A percentile compares a stretch with the other conserved stretches of the same genome.
Conservation (phyloP, 306 rosid genomes). For the Senna tora region DNA sequence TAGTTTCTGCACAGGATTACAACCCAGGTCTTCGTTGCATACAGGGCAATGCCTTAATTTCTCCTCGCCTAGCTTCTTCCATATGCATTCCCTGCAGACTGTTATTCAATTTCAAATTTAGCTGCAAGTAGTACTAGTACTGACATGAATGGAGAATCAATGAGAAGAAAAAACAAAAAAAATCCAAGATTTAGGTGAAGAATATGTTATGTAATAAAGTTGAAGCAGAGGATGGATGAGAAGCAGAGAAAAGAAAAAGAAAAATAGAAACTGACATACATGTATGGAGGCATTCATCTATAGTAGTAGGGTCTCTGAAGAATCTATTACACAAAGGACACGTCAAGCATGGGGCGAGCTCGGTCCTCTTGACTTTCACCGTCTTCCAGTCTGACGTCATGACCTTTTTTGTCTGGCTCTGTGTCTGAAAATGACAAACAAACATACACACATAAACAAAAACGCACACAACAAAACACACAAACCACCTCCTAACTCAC, state of each 20-base stretch:
- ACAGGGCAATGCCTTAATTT: constrained; percentile 50
- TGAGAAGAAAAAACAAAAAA: neutral
- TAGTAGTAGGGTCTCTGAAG: constrained; percentile 46
- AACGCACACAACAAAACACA: neutral
- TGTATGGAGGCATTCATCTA: constrained; percentile 49
- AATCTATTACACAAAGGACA: constrained; percentile 43
- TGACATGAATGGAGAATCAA: neutral
- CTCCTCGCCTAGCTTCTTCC: constrained; percentile 53
- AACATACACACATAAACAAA: constrained; percentile 30
- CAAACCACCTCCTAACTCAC: constrained; percentile 39
- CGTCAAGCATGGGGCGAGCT: constrained; percentile 33
- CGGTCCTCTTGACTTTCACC: neutral
- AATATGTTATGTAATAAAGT: no score
- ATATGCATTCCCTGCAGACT: constrained; percentile 83
- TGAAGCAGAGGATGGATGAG: constrained; percentile 10
- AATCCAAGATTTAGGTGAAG: neutral
- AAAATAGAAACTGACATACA: constrained; percentile 52
- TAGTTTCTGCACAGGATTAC: constrained; percentile 51
- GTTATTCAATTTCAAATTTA: constrained; percentile 35
- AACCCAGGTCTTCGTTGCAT: constrained; percentile 63
- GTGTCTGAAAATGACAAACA: constrained; percentile 38
- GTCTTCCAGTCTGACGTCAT: neutral
- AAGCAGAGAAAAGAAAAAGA: constrained; percentile 13
- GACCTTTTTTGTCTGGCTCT: neutral
- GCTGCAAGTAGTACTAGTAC: neutral